Evolutionary conservation across 768 basidiomycete species (phyloP).

Genomic region (Serendipita sp.): DNA sequence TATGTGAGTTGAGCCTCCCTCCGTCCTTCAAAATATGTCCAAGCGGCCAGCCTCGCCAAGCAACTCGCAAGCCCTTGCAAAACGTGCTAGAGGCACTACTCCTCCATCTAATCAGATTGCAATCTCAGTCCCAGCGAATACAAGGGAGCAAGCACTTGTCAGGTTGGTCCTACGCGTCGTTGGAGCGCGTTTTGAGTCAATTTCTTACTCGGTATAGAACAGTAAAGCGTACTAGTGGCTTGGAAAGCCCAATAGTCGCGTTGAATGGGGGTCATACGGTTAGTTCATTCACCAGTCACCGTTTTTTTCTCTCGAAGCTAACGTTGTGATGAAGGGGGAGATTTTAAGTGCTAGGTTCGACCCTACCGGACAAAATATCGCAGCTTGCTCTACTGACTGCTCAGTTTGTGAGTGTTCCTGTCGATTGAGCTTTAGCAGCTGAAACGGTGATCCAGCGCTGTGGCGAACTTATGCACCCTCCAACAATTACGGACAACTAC

Average conservation of each 20-base stretch:
- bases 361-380: slow-evolving; percentile 84
- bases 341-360: slow-evolving; percentile 88
- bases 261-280: slow-evolving; percentile 78
- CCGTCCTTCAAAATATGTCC: not conserved
- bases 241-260: slow-evolving; percentile 89
- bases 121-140: slow-evolving; percentile 61
- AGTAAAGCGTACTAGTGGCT: slow-evolving; percentile 80
- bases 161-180: slow-evolving; percentile 22
- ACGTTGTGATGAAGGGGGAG: slow-evolving; percentile 42
- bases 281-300: slow-evolving; percentile 20
- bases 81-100: slow-evolving; percentile 7
- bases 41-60: slow-evolving; percentile 8
- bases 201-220: slow-evolving; percentile 20
- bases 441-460: slow-evolving; percentile 29
- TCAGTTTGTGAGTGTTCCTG: slow-evolving; percentile 56
- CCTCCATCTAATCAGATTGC: slow-evolving; percentile 40
- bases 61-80: slow-evolving; percentile 9
- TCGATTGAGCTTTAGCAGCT: not conserved
- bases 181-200: not conserved
- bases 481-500: slow-evolving; percentile 78
- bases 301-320: not conserved
- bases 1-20: no score
- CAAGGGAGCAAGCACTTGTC: slow-evolving; percentile 62
- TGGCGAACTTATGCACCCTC: slow-evolving; percentile 90
- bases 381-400: slow-evolving; percentile 80